Evolutionary conservation across 1,284 basidiomycete species (phyloP).

Genomic region (Entoloma clypeatum): DNA sequence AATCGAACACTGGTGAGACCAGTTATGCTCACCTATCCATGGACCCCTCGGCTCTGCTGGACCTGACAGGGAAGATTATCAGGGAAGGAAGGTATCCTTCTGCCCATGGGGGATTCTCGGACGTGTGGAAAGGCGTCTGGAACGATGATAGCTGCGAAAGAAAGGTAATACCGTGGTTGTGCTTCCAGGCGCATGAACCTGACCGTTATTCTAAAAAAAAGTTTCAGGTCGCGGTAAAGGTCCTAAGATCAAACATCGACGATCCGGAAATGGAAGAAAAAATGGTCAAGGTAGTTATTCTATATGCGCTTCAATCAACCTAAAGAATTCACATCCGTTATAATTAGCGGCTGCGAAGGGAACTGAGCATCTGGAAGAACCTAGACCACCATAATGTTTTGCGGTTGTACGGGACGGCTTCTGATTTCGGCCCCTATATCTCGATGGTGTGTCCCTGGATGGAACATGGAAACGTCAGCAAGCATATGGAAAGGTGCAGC

Average conservation of each 20-base stretch:
- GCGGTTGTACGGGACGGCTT: slow-evolving; percentile 34
- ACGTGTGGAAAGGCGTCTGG: slow-evolving; percentile 41
- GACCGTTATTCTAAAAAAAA: too few relatives aligned
- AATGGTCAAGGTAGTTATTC: slow-evolving; percentile 29
- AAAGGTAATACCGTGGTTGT: too few relatives aligned
- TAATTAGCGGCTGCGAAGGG: slow-evolving; percentile 34
- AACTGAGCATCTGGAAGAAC: slow-evolving; percentile 39
- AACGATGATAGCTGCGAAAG: slow-evolving; percentile 16
- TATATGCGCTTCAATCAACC: not conserved
- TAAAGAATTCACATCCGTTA: not conserved
- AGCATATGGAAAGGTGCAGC: slow-evolving; percentile 38
- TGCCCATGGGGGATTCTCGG: slow-evolving; percentile 42
- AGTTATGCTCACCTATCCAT: not conserved
- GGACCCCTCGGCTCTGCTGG: slow-evolving; percentile 19
- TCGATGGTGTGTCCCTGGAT: slow-evolving; percentile 49
- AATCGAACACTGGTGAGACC: not conserved
- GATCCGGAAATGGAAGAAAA: slow-evolving; percentile 28
- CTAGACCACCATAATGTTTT: slow-evolving; percentile 40
- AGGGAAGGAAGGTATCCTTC: slow-evolving; percentile 32
- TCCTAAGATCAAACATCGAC: slow-evolving; percentile 32
- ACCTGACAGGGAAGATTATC: slow-evolving; percentile 35
- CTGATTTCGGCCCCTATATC: slow-evolving; percentile 37
- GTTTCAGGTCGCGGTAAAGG: slow-evolving; percentile 42
- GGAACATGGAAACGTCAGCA: slow-evolving; percentile 42
- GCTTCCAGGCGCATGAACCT: too few relatives aligned